Evolutionary conservation across 2,329 filamentous ascomycete species (phyloP).

Genomic region (Curvularia lunata): DNA sequence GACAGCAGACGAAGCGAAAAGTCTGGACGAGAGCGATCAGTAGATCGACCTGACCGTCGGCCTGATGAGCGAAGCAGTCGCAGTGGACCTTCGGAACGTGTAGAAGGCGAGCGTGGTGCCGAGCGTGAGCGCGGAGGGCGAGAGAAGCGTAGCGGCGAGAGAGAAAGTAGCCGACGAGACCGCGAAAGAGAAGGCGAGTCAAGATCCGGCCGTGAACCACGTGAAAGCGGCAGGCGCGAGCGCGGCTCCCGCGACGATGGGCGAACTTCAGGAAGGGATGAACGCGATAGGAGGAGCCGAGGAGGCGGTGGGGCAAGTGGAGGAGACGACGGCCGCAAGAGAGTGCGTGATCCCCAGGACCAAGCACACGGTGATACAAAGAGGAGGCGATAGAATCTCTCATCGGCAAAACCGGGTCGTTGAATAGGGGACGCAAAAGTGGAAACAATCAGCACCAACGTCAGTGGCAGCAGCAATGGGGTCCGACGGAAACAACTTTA

Average conservation of each 20-base stretch:
- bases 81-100: slow-evolving; percentile 25
- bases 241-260: slow-evolving; percentile 33
- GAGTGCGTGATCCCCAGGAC: slow-evolving; percentile 31
- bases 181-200: slow-evolving; percentile 23
- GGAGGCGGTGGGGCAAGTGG: slow-evolving; percentile 17
- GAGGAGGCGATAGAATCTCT: slow-evolving; percentile 28
- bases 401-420: not conserved
- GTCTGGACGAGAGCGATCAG: slow-evolving; percentile 35
- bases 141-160: slow-evolving; percentile 36
- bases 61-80: slow-evolving; percentile 37
- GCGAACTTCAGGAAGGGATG: slow-evolving; percentile 32
- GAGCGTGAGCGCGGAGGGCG: slow-evolving; percentile 38
- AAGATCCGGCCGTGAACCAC: slow-evolving; percentile 20
- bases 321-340: slow-evolving; percentile 33
- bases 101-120: slow-evolving; percentile 31
- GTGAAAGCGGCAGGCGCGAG: slow-evolving; percentile 32
- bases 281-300: slow-evolving; percentile 33
- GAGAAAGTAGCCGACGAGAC: slow-evolving; percentile 29
- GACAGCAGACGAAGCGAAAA: slow-evolving; percentile 39
- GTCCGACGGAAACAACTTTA: not conserved
- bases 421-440: not conserved
- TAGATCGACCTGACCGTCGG: slow-evolving; percentile 34
- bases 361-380: slow-evolving; percentile 33
- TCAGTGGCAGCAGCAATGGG: not conserved
- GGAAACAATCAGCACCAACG: not conserved